These are phyloP conservation scores for Clitopilus hobsonii DNA, from an alignment of 768 basidiomycete genomes.

Conservation along the genomic window DNA sequence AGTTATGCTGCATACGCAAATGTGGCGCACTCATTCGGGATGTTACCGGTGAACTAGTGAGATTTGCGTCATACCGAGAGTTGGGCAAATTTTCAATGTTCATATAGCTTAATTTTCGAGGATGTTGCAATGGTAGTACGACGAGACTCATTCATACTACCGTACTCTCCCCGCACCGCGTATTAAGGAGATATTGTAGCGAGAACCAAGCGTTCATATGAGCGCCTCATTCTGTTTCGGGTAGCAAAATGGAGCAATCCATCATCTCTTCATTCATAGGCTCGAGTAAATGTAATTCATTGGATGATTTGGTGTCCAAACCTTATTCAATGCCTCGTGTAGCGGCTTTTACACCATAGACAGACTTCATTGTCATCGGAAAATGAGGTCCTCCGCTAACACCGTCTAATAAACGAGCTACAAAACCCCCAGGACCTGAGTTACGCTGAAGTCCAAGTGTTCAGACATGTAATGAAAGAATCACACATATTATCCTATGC, in stretches of 20 bases:
- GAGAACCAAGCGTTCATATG: neutral
- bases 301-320: neutral
- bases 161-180: neutral
- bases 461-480: neutral
- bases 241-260: neutral
- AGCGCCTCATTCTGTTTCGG: neutral
- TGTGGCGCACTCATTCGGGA: too few relatives aligned
- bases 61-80: too few relatives aligned
- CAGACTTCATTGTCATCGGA: neutral
- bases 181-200: neutral
- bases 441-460: too few relatives aligned
- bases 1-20: too few relatives aligned
- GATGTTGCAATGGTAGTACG: neutral
- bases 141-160: too few relatives aligned
- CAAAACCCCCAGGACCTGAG: neutral
- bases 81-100: too few relatives aligned
- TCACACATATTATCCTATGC: too few relatives aligned
- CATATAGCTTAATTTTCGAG: neutral
- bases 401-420: neutral
- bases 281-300: neutral
- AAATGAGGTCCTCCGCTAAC: neutral
- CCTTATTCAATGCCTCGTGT: neutral
- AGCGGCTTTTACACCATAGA: neutral
- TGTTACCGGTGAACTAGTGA: too few relatives aligned
- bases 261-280: neutral